Percentiles rank a stretch among this genome's conserved stretches.
These are phyloP conservation scores for Metahyphopichia silvanorum DNA, from an alignment of 805 yeast genomes.

Conservation along the genomic window DNA sequence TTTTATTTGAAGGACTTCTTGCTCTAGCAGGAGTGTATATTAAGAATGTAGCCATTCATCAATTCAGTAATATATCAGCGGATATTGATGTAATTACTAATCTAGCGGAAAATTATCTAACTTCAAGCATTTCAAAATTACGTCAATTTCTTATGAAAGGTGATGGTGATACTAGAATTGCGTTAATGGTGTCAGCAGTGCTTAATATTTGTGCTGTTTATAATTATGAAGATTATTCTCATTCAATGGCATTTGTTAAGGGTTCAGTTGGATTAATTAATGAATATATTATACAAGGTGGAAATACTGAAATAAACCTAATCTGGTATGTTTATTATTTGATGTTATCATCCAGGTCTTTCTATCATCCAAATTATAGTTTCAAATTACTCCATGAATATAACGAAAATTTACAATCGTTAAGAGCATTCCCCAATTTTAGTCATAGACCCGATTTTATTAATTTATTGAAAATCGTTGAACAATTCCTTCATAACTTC, in stretches of 20 bases:
- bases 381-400: slow-evolving; percentile 11
- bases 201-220: slow-evolving; percentile 19
- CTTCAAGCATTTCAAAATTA: slow-evolving; percentile 8
- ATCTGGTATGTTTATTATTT: slow-evolving; percentile 10
- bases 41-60: not conserved
- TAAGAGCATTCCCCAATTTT: too few relatives aligned
- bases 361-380: slow-evolving; percentile 13
- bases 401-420: too few relatives aligned
- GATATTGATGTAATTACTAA: not conserved
- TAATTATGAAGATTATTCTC: slow-evolving; percentile 13
- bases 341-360: slow-evolving; percentile 13
- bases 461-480: too few relatives aligned
- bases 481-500: too few relatives aligned
- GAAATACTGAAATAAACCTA: not conserved
- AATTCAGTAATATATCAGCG: not conserved
- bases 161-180: slow-evolving; percentile 10
- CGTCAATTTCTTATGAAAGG: slow-evolving; percentile 1
- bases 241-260: slow-evolving; percentile 16
- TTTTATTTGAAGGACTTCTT: too few relatives aligned
- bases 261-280: slow-evolving; percentile 18
- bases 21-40: not conserved
- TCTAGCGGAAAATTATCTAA: slow-evolving; percentile 10
- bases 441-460: too few relatives aligned
- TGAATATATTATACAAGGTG: slow-evolving; percentile 6
- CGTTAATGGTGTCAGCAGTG: slow-evolving; percentile 15